Conservation (phyloP, 2,329 filamentous ascomycete genomes). For the Tolypocladium album region DNA sequence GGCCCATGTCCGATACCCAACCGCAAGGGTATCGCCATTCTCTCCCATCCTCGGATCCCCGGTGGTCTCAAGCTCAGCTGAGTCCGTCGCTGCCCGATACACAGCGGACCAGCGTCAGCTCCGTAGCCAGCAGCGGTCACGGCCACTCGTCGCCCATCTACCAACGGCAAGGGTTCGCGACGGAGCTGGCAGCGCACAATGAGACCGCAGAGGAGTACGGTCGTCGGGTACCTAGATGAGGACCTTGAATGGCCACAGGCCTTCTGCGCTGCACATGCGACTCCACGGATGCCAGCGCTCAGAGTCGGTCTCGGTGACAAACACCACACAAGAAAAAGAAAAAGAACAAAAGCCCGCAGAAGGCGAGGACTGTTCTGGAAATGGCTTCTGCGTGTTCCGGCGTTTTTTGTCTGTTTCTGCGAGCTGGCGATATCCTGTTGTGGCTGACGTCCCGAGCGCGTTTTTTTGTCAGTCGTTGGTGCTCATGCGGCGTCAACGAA, state of each 20-base stretch:
- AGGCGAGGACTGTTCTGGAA: not conserved
- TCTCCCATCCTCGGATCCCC: constrained; percentile 15
- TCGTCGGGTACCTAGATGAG: not conserved
- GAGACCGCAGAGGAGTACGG: constrained; percentile 36
- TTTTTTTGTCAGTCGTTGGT: not conserved
- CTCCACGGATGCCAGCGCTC: not conserved
- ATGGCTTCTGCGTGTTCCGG: not conserved
- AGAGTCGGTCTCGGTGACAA: not conserved
- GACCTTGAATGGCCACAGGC: not conserved
- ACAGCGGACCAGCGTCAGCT: constrained; percentile 15
- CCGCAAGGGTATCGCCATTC: constrained; percentile 10
- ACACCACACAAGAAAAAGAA: too few species aligned
- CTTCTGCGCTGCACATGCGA: too few species aligned
- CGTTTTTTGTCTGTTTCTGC: not conserved
- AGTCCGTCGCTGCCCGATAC: constrained; percentile 11
- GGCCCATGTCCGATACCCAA: constrained; percentile 8
- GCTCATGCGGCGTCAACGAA: too few species aligned
- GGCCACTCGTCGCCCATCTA: constrained; percentile 25
- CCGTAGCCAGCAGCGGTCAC: constrained; percentile 12
- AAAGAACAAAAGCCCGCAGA: not conserved
- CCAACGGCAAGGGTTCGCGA: constrained; percentile 28
- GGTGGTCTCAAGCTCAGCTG: constrained; percentile 29
- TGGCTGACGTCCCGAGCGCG: too few species aligned
- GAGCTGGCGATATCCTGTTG: not conserved
- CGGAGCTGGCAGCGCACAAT: constrained; percentile 34